Conservation (phyloP, 2,329 filamentous ascomycete species). For the Sarocladium oryzae region DNA sequence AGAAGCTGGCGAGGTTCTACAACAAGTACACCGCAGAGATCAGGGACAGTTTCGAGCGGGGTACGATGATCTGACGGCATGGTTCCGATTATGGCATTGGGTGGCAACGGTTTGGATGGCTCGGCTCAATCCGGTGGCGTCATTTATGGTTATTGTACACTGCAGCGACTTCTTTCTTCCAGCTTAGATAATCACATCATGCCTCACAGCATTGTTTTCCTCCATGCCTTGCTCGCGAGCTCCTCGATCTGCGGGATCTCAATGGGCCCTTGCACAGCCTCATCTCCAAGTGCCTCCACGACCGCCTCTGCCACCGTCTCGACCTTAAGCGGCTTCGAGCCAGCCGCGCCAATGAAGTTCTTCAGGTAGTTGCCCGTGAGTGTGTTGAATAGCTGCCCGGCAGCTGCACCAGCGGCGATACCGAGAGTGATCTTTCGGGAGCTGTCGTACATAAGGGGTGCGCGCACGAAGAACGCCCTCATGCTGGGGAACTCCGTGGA, state of each 20-base stretch:
- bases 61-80: slow-evolving; percentile 74
- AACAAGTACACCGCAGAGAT: slow-evolving; percentile 98
- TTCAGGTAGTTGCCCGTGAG: slow-evolving; percentile 70
- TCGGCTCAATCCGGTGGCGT: background rate
- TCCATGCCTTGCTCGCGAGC: slow-evolving; percentile 77
- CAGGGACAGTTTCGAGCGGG: slow-evolving; percentile 92
- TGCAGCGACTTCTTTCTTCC: slow-evolving; percentile 18
- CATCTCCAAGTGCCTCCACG: slow-evolving; percentile 77
- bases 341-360: slow-evolving; percentile 73
- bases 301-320: slow-evolving; percentile 85
- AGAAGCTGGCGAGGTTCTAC: slow-evolving; percentile 92
- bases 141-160: slow-evolving; percentile 21
- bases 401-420: slow-evolving; percentile 69
- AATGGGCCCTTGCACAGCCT: slow-evolving; percentile 64
- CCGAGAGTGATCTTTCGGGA: slow-evolving; percentile 77
- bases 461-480: slow-evolving; percentile 74
- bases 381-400: slow-evolving; percentile 70
- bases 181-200: slow-evolving; percentile 7
- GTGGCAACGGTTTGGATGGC: too few relatives aligned
- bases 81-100: background rate
- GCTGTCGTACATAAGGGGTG: slow-evolving; percentile 84
- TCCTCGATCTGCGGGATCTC: slow-evolving; percentile 76
- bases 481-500: slow-evolving; percentile 64
- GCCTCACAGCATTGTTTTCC: slow-evolving; percentile 75
- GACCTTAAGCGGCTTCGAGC: slow-evolving; percentile 78